Percentiles rank a stretch among this genome's conserved stretches.
These are phyloP conservation scores for Aspergillus avenaceus DNA, from an alignment of 495 filamentous ascomycete genomes.

Conservation along the genomic window DNA sequence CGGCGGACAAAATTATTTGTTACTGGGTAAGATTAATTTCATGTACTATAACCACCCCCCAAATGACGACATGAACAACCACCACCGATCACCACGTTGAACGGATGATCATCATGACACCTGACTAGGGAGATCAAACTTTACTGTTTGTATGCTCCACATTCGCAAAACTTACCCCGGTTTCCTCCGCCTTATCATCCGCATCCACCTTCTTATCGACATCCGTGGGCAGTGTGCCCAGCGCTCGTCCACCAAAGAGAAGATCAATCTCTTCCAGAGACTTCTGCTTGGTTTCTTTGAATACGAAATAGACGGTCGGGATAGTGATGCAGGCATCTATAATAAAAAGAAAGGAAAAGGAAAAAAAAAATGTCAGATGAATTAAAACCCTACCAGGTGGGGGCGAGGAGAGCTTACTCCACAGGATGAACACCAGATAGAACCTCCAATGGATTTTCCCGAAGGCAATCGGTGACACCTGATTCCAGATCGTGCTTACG, in stretches of 20 bases:
- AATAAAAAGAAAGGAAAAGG: slow-evolving; percentile 2
- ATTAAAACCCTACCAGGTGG: background rate
- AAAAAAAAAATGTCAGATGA: background rate
- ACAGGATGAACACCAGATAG: slow-evolving; percentile 44
- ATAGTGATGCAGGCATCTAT: slow-evolving; percentile 30
- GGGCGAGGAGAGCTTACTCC: slow-evolving; percentile 23
- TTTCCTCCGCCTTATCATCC: slow-evolving; percentile 13
- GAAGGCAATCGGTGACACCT: slow-evolving; percentile 46
- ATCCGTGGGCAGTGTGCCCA: slow-evolving; percentile 39
- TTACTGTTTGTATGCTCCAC: slow-evolving; percentile 9
- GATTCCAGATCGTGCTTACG: slow-evolving; percentile 46
- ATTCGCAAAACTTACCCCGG: slow-evolving; percentile 11
- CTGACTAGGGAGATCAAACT: background rate
- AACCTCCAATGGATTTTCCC: slow-evolving; percentile 40
- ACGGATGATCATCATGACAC: too few relatives aligned
- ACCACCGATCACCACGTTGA: background rate
- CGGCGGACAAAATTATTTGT: too few relatives aligned
- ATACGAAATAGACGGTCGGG: slow-evolving; percentile 47
- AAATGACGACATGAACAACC: background rate
- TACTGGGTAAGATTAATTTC: too few relatives aligned
- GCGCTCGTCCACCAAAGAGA: slow-evolving; percentile 46
- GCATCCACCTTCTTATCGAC: slow-evolving; percentile 19
- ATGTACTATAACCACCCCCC: background rate
- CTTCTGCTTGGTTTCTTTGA: slow-evolving; percentile 53
- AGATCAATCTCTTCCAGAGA: slow-evolving; percentile 55